Evolutionary conservation across 805 yeast genomes (phyloP).

Genomic region (Suhomyces canberraensis): DNA sequence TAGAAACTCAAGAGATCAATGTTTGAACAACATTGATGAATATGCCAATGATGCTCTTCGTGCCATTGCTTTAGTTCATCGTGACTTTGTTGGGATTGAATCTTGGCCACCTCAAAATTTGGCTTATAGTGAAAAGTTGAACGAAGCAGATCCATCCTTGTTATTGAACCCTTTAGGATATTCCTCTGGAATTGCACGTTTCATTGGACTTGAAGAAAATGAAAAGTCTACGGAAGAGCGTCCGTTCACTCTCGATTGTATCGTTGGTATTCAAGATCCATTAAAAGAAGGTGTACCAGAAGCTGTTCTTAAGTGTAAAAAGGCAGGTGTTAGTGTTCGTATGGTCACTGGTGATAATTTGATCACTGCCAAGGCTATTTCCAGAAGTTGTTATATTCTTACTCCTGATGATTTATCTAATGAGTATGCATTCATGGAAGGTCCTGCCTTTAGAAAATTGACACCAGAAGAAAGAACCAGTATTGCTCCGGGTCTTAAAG

Average conservation of each 20-base stretch:
- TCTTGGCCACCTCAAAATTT: conserved; percentile 69
- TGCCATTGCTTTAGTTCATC: conserved; percentile 85
- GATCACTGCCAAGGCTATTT: conserved; percentile 87
- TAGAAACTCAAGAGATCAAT: conserved; percentile 25
- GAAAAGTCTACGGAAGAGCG: conserved; percentile 22
- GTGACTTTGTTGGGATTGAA: conserved; percentile 49
- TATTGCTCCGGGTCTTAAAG: conserved; percentile 72
- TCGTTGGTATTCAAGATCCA: conserved; percentile 96
- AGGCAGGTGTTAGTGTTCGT: conserved; percentile 91
- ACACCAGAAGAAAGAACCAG: conserved; percentile 50
- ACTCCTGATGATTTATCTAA: conserved; percentile 49
- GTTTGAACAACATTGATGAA: conserved; percentile 36
- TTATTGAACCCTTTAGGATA: conserved; percentile 23
- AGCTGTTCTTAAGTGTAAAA: conserved; percentile 80
- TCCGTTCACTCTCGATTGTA: conserved; percentile 55
- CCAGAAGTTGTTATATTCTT: conserved; percentile 78
- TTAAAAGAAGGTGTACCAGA: conserved; percentile 84
- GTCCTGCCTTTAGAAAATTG: conserved; percentile 80
- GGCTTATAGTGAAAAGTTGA: conserved; percentile 24
- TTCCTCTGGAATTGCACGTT: not conserved
- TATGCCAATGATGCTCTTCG: conserved; percentile 81
- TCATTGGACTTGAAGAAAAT: not conserved
- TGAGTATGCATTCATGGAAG: conserved; percentile 77
- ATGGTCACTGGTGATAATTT: conserved; percentile 99
- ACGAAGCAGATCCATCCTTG: conserved; percentile 41